Conservation (phyloP, 2,329 filamentous ascomycete species). For the Monilinia vaccinii-corymbosi region DNA sequence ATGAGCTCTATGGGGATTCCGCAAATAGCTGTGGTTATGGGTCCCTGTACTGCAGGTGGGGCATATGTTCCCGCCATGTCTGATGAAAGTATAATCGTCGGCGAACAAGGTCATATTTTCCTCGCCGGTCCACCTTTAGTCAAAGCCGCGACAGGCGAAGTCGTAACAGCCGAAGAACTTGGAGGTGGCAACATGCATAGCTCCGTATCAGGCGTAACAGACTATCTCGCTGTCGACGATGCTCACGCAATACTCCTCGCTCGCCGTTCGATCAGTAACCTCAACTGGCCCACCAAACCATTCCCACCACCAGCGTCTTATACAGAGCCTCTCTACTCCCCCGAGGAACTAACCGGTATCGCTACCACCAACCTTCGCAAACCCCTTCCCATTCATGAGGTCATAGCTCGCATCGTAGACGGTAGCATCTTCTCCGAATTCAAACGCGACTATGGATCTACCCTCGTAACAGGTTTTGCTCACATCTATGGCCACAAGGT, state of each 20-base stretch:
- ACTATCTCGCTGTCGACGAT: constrained; percentile 91
- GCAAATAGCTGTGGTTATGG: constrained; percentile 94
- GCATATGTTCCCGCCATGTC: constrained; percentile 97
- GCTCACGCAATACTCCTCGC: constrained; percentile 84
- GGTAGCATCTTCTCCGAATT: constrained; percentile 87
- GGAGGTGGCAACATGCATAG: constrained; percentile 86
- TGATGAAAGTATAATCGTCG: constrained; percentile 94
- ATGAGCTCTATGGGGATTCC: constrained; percentile 87
- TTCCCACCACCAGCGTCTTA: constrained; percentile 39
- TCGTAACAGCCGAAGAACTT: constrained; percentile 81
- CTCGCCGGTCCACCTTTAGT: constrained; percentile 89
- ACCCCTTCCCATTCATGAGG: constrained; percentile 76
- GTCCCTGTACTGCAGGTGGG: constrained; percentile 88
- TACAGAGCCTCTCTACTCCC: constrained; percentile 70
- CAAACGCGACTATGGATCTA: constrained; percentile 83
- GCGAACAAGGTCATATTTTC: constrained; percentile 95
- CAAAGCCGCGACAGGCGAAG: constrained; percentile 90
- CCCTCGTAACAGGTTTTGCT: constrained; percentile 86
- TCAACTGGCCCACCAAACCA: constrained; percentile 67
- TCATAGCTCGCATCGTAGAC: constrained; percentile 89
- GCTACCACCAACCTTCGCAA: constrained; percentile 83
- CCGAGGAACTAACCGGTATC: constrained; percentile 76
- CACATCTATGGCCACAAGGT: constrained; percentile 83
- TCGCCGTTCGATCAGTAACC: constrained; percentile 72
- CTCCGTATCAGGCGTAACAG: constrained; percentile 83